These are phyloP conservation scores for Graphilbum sp. DNA, from an alignment of 2,329 filamentous ascomycete genomes.

Conservation along the genomic window DNA sequence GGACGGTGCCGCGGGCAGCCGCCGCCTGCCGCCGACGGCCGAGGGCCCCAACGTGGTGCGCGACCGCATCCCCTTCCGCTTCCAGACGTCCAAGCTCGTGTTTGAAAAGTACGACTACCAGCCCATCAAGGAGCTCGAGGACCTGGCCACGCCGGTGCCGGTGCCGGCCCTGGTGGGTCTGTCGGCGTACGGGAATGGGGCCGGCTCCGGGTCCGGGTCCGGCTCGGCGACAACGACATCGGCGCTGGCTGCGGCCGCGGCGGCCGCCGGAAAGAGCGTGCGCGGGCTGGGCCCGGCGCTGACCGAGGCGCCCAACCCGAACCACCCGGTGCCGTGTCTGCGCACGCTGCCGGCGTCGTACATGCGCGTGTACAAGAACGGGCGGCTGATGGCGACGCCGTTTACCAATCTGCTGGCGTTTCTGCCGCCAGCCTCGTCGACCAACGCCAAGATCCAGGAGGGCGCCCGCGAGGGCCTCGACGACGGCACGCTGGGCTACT, in stretches of 20 bases:
- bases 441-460: constrained; percentile 50
- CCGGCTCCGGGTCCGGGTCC: no score
- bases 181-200: constrained; percentile 12
- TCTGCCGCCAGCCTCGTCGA: constrained; percentile 72
- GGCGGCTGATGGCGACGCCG: constrained; percentile 66
- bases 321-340: constrained; percentile 56
- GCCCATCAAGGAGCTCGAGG: constrained; percentile 73
- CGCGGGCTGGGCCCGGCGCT: constrained; percentile 20
- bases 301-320: constrained; percentile 46
- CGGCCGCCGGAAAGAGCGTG: constrained; percentile 4
- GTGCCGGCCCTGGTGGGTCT: constrained; percentile 12
- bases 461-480: constrained; percentile 77
- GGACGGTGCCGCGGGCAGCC: background rate
- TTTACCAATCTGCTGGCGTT: constrained; percentile 84
- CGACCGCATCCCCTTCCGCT: constrained; percentile 85
- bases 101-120: constrained; percentile 90
- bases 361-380: constrained; percentile 90
- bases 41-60: constrained; percentile 69
- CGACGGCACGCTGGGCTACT: constrained; percentile 90
- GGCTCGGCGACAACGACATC: constrained; percentile 28
- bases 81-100: constrained; percentile 73
- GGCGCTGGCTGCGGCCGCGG: constrained; percentile 8
- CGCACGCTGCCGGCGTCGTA: constrained; percentile 73
- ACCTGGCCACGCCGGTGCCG: constrained; percentile 56
- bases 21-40: constrained; percentile 11